Evolutionary conservation across 305 asterid genomes (phyloP).

Genomic region (Rubia occidens): DNA sequence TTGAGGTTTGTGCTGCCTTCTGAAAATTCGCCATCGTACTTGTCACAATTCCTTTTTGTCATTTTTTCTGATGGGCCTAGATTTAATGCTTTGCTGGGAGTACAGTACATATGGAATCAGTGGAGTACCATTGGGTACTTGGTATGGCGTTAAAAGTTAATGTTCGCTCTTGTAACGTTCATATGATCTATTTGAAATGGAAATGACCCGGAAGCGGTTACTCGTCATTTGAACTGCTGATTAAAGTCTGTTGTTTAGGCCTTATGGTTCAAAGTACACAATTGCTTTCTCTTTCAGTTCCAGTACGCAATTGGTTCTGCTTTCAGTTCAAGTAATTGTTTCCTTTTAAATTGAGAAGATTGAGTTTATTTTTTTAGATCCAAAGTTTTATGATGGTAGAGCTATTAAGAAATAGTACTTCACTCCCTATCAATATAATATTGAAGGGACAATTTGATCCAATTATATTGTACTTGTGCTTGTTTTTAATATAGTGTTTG

Average conservation of each 20-base stretch:
- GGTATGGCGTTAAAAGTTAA: not conserved
- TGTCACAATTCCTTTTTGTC: not conserved
- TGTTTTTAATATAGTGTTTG: not conserved
- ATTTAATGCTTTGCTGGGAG: not conserved
- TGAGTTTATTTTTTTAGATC: not conserved
- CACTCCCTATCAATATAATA: too few species aligned
- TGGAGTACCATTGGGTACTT: not conserved
- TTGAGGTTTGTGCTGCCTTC: constrained; percentile 51
- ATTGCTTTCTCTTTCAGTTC: too few species aligned
- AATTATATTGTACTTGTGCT: not conserved
- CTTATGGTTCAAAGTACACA: not conserved
- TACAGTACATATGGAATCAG: not conserved
- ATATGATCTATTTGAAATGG: not conserved
- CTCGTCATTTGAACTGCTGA: not conserved
- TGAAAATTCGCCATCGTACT: constrained; percentile 11
- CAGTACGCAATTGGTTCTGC: too few species aligned
- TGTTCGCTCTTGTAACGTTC: not conserved
- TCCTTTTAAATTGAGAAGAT: not conserved
- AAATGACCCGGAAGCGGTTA: not conserved
- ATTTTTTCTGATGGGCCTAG: not conserved
- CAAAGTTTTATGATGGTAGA: not conserved
- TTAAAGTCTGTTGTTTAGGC: not conserved
- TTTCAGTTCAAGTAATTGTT: not conserved
- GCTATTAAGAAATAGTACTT: not conserved
- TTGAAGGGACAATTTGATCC: not conserved